These are phyloP conservation scores for Hyphodiscus sp. DNA, from an alignment of 2,329 filamentous ascomycete species.

Conservation along the genomic window DNA sequence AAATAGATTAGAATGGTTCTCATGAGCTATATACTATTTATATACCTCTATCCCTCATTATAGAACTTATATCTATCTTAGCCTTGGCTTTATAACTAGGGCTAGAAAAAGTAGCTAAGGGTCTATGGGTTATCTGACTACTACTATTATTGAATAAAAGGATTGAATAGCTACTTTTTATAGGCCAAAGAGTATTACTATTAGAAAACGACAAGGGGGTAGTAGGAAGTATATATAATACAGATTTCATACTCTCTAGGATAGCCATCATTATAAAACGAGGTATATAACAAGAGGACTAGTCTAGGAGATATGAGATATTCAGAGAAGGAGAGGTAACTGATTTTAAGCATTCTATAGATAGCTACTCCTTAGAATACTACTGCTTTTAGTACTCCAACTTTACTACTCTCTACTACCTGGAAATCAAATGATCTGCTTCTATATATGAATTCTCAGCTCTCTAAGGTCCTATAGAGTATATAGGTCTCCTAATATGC, in stretches of 20 bases:
- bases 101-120: constrained; percentile 7
- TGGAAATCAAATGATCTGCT: too few relatives aligned
- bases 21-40: constrained; percentile 7
- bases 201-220: constrained; percentile 6
- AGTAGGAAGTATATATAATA: constrained; percentile 2
- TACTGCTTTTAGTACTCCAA: constrained; percentile 6
- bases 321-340: neutral
- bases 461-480: constrained; percentile 3
- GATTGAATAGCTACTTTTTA: constrained; percentile 1
- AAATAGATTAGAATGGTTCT: constrained; percentile 10
- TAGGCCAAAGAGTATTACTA: constrained; percentile 5
- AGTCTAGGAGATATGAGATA: neutral
- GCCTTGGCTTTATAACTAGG: constrained; percentile 10
- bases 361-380: neutral
- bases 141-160: constrained; percentile 5
- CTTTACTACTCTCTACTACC: constrained; percentile 13
- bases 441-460: constrained; percentile 17
- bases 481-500: too few relatives aligned
- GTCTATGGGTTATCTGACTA: constrained; percentile 9
- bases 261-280: neutral
- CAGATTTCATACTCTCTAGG: constrained; percentile 1
- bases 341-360: neutral
- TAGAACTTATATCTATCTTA: constrained; percentile 12
- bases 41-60: constrained; percentile 9
- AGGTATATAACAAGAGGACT: neutral